Conservation (phyloP, 176 grass and related monocot species). For the Phoenix dactylifera region DNA sequence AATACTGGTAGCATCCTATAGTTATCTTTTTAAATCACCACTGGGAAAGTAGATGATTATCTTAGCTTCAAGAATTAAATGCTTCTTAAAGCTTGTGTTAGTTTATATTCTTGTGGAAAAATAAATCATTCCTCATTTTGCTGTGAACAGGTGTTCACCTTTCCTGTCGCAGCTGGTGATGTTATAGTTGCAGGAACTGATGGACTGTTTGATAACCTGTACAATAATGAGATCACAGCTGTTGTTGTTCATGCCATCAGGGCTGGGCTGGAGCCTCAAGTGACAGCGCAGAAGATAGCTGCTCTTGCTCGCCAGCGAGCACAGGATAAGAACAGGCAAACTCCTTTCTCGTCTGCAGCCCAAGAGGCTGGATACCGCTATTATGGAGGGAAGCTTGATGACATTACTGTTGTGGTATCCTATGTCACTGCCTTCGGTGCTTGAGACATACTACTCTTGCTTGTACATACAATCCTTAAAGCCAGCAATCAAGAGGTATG, state of each 20-base stretch:
- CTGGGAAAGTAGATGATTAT: too few species aligned
- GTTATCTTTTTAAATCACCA: too few species aligned
- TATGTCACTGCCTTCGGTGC: slow-evolving; percentile 35
- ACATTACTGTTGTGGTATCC: slow-evolving; percentile 83
- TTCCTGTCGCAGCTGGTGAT: slow-evolving; percentile 57
- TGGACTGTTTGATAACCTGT: slow-evolving; percentile 91
- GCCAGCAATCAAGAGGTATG: too few species aligned
- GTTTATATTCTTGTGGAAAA: too few species aligned
- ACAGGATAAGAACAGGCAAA: slow-evolving; percentile 72
- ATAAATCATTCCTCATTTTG: neutral
- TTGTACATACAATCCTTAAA: too few species aligned
- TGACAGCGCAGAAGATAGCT: slow-evolving; percentile 82
- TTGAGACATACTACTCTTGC: neutral
- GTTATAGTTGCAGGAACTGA: slow-evolving; percentile 89
- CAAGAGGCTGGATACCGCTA: slow-evolving; percentile 93
- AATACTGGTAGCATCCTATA: too few species aligned
- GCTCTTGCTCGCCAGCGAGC: slow-evolving; percentile 87
- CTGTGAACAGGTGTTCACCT: slow-evolving; percentile 55
- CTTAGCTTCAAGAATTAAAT: too few species aligned
- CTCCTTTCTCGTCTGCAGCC: slow-evolving; percentile 81
- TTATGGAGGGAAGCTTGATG: slow-evolving; percentile 93
- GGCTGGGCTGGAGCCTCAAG: slow-evolving; percentile 52
- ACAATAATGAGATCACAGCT: slow-evolving; percentile 71
- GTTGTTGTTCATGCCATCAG: slow-evolving; percentile 71
- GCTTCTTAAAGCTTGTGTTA: too few species aligned